phyloP scores from a whole-genome alignment of 2,329 filamentous ascomycete species.

The Penicillium brevicompactum region DNA sequence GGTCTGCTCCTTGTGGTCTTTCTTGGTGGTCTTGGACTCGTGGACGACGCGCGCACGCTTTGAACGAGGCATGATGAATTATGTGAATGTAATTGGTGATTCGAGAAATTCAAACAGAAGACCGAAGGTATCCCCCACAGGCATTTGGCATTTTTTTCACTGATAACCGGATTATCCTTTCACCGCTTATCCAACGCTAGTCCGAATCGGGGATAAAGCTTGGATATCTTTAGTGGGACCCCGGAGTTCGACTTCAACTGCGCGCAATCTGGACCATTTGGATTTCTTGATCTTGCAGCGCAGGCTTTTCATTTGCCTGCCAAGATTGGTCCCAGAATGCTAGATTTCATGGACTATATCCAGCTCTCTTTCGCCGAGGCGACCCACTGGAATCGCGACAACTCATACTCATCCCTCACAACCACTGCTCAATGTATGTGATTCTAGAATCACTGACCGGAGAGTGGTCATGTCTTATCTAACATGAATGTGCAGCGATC shows the following conservation, averaged over 20 bases:
- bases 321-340: slow-evolving; percentile 58
- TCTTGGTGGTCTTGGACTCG: slow-evolving; percentile 89
- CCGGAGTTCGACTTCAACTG: background rate
- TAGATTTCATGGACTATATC: slow-evolving; percentile 97
- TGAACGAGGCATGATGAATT: slow-evolving; percentile 81
- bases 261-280: background rate
- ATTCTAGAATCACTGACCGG: background rate
- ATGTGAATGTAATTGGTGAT: slow-evolving; percentile 8
- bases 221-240: slow-evolving; percentile 28
- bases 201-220: slow-evolving; percentile 24
- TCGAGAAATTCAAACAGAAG: slow-evolving; percentile 14
- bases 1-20: slow-evolving; percentile 85
- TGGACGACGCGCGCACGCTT: slow-evolving; percentile 89
- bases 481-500: slow-evolving; percentile 59
- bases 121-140: slow-evolving; percentile 25
- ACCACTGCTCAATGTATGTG: slow-evolving; percentile 73
- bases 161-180: slow-evolving; percentile 42
- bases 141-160: slow-evolving; percentile 37
- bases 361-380: slow-evolving; percentile 86
- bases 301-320: background rate
- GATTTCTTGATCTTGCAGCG: background rate
- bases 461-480: background rate
- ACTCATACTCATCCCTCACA: slow-evolving; percentile 85
- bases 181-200: slow-evolving; percentile 43
- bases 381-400: slow-evolving; percentile 87